A percentile compares a stretch with the other conserved stretches of the same genome.
Conservation (phyloP, 257 asterid genomes). For the Voacanga thouarsii region DNA sequence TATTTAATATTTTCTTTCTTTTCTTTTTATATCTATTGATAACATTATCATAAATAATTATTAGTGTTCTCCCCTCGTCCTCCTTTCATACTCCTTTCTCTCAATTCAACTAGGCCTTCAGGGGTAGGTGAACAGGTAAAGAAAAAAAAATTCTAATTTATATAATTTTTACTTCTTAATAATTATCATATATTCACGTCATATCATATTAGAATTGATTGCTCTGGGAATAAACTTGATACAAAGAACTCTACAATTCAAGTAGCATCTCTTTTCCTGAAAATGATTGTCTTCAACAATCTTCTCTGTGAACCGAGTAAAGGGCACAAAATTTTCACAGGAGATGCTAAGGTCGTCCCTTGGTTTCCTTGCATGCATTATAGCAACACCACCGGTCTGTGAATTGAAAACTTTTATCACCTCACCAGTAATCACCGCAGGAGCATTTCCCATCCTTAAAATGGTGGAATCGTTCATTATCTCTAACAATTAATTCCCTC, state of each 20-base stretch:
- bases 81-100: too few relatives aligned
- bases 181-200: too few relatives aligned
- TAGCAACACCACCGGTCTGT: neutral
- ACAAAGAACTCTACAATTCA: neutral
- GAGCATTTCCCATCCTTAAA: conserved; percentile 94
- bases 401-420: neutral
- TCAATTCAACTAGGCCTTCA: too few relatives aligned
- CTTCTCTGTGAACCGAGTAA: neutral
- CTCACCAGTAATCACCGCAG: conserved; percentile 91
- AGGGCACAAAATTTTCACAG: neutral
- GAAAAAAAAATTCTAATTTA: too few relatives aligned
- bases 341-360: neutral
- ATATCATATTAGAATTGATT: neutral
- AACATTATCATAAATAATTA: too few relatives aligned
- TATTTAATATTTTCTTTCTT: too few relatives aligned
- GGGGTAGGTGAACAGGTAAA: too few relatives aligned
- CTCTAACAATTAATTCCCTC: conserved; percentile 86
- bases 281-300: neutral
- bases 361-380: neutral
- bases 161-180: too few relatives aligned
- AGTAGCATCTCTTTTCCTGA: conserved; percentile 13
- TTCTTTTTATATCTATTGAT: too few relatives aligned
- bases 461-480: conserved; percentile 88
- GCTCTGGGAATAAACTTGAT: neutral
- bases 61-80: too few relatives aligned